A percentile compares a stretch with the other conserved stretches of the same genome.
phyloP scores from a whole-genome alignment of 768 basidiomycete species.

The Leucocoprinus sp. region DNA sequence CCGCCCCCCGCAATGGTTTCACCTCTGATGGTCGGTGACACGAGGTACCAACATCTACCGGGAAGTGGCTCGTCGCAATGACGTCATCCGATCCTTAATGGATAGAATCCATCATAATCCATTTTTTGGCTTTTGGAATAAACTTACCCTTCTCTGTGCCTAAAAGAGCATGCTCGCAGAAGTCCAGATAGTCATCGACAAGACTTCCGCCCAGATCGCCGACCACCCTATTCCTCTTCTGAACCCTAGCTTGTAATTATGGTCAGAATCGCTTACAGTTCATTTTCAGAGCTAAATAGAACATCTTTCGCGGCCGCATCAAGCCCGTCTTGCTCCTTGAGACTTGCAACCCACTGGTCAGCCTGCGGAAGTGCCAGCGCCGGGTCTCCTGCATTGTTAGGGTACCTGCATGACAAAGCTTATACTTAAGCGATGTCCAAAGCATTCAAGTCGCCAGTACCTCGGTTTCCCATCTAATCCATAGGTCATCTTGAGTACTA shows the following conservation, averaged over 20 bases:
- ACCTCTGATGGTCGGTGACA: not conserved
- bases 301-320: slow-evolving; percentile 20
- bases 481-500: slow-evolving; percentile 79
- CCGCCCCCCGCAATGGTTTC: not conserved
- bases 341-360: slow-evolving; percentile 36
- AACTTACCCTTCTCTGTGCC: slow-evolving; percentile 19
- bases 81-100: slow-evolving; percentile 17
- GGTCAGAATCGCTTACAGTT: slow-evolving; percentile 34
- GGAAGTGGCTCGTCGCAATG: slow-evolving; percentile 34
- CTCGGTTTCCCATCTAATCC: slow-evolving; percentile 66
- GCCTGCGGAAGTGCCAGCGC: slow-evolving; percentile 49
- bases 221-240: slow-evolving; percentile 34
- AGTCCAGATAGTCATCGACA: slow-evolving; percentile 58
- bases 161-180: slow-evolving; percentile 51
- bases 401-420: slow-evolving; percentile 30
- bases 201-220: slow-evolving; percentile 41
- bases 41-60: slow-evolving; percentile 18
- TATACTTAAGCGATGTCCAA: slow-evolving; percentile 11
- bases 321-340: slow-evolving; percentile 30
- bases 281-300: slow-evolving; percentile 34
- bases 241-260: slow-evolving; percentile 5
- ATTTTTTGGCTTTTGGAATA: not conserved
- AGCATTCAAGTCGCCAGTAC: slow-evolving; percentile 23
- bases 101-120: not conserved
- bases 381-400: slow-evolving; percentile 42